Evolutionary conservation across 495 filamentous ascomycete genomes (phyloP).

Genomic region (Schizothecium vesticola): DNA sequence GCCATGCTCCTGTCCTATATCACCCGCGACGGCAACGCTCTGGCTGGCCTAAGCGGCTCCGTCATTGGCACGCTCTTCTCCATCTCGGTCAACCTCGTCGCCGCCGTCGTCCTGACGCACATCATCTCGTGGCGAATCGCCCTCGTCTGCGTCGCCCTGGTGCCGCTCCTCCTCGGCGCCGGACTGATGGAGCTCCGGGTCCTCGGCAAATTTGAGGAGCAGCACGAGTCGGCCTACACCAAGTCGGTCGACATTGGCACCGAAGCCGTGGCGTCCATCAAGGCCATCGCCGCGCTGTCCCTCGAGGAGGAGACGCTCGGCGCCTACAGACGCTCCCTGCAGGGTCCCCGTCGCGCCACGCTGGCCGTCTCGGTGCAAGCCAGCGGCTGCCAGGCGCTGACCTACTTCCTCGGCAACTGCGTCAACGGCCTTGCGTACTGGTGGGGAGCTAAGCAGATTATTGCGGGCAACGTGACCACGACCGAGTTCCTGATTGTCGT

Average conservation of each 20-base stretch:
- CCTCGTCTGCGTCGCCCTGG: conserved; percentile 69
- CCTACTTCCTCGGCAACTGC: conserved; percentile 70
- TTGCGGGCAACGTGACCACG: conserved; percentile 55
- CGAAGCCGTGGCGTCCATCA: conserved; percentile 79
- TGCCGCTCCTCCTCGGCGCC: conserved; percentile 70
- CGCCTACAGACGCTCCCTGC: conserved; percentile 46
- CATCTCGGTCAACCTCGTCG: conserved; percentile 63
- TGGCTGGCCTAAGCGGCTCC: conserved; percentile 71
- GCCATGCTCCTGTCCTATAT: conserved; percentile 76
- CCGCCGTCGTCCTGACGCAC: conserved; percentile 58
- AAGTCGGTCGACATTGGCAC: conserved; percentile 71
- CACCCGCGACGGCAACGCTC: conserved; percentile 69
- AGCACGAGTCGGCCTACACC: conserved; percentile 66
- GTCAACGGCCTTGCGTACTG: conserved; percentile 72
- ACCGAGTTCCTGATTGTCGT: conserved; percentile 82
- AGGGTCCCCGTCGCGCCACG: conserved; percentile 12
- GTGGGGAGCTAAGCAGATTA: conserved; percentile 72
- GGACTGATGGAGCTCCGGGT: conserved; percentile 68
- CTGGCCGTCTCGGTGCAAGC: conserved; percentile 16
- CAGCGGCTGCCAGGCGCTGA: conserved; percentile 59
- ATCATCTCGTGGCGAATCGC: conserved; percentile 82
- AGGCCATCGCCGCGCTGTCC: conserved; percentile 73
- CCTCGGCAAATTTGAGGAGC: conserved; percentile 64
- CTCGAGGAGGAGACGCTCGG: conserved; percentile 57
- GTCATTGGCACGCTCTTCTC: conserved; percentile 76